Percentiles rank a stretch among this genome's conserved stretches.
phyloP scores from a whole-genome alignment of 108 stramenopile species.

The Bacterosira constricta region DNA sequence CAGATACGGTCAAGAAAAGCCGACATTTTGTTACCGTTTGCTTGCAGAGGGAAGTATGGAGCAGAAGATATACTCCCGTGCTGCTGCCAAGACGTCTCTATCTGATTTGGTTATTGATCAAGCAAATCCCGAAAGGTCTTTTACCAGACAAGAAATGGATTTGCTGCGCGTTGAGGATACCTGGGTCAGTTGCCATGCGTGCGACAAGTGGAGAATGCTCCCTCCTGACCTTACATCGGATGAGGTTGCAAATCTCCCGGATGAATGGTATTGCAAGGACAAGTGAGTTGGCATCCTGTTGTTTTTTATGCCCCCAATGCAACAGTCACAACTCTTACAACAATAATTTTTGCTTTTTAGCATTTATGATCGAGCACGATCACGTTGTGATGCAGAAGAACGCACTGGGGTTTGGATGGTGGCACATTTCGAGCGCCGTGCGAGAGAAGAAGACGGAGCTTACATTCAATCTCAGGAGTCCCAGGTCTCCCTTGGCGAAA shows the following conservation, averaged over 20 bases:
- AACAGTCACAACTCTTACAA: not conserved
- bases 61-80: constrained; percentile 75
- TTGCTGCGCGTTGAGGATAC: constrained; percentile 51
- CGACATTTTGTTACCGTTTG: constrained; percentile 70
- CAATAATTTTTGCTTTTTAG: not conserved
- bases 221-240: constrained; percentile 26
- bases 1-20: constrained; percentile 71
- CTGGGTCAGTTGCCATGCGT: constrained; percentile 56
- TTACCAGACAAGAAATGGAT: constrained; percentile 60
- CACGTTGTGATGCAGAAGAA: constrained; percentile 6
- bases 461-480: constrained; percentile 8
- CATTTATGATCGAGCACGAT: constrained; percentile 11
- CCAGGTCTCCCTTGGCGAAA: not conserved
- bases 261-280: constrained; percentile 42
- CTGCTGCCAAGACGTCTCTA: constrained; percentile 65
- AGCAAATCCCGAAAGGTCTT: constrained; percentile 55
- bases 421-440: constrained; percentile 5
- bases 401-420: not conserved
- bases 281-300: constrained; percentile 23
- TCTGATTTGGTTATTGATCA: constrained; percentile 68
- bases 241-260: constrained; percentile 21
- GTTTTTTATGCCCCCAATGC: not conserved
- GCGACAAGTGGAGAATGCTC: constrained; percentile 59
- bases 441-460: not conserved
- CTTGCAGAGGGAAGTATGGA: constrained; percentile 82